Evolutionary conservation across 345 rosid species (phyloP), one percentile per base, ranked within the genome.

Genomic region (Citrus inodora): DNA sequence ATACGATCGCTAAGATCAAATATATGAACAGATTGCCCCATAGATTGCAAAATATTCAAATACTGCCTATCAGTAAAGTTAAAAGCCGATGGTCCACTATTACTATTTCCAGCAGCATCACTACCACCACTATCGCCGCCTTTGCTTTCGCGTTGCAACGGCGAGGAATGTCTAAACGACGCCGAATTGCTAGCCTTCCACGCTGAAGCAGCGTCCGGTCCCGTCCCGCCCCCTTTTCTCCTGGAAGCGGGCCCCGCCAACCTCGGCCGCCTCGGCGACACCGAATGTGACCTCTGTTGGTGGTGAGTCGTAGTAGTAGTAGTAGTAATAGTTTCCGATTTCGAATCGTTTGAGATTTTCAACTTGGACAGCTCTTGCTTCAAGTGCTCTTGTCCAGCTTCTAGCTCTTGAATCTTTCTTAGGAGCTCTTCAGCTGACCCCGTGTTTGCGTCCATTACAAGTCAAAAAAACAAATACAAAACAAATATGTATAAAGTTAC

Each of bases 11-110:
- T 71, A 2, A 83, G 83, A 83, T 91, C 97, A 74, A 86, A 84
- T 72, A 94, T 93, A 81, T 96, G 97, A 83, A 96, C 95, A 61
- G 97, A 84, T 76, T 96, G 99, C 51, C 97, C 97, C 98, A 96
- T 89, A 24, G 94, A 89, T 86, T 96, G 97, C 83, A 96, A 88
- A 27, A 96, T 96, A 79, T 91, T 94, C 86, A 92, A 85, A 87
- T 87, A 94, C 79, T 94, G 97, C 40, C 76, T 88, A 65, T 94
- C 89, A 1, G 89, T 84, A 74, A 94, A 91, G 67, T 89, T 88
- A 46, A 88, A 86, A 5, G 87, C 85, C 27, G 96, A 81, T 17
- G 98, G 90, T 55, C 93, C 91, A 3, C 76, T 67, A 10, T 30
- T 80, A 19, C 70, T 81, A 25, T 67, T 59, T 22, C 68, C 60